phyloP scores from a whole-genome alignment of 1,284 basidiomycete genomes.

The Microbotryomycetes sp. region DNA sequence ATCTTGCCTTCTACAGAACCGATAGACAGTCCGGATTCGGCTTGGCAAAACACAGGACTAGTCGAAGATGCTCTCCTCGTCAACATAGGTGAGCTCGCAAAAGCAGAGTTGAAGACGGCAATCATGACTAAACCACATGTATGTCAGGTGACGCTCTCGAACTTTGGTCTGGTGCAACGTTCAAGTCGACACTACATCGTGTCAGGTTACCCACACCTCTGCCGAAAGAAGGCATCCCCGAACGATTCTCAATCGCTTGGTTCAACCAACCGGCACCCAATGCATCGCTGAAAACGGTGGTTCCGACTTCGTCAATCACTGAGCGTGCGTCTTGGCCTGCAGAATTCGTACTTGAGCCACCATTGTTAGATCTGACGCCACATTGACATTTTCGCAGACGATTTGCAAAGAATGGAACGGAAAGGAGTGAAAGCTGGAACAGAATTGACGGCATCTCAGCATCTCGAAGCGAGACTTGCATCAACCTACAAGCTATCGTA shows the following conservation, averaged over 20 bases:
- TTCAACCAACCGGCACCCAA: conserved; percentile 25
- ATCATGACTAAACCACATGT: too few species aligned
- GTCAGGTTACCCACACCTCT: conserved; percentile 19
- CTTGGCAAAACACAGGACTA: conserved; percentile 22
- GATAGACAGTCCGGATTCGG: conserved; percentile 6
- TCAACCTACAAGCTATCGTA: conserved; percentile 19
- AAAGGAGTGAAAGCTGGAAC: conserved; percentile 24
- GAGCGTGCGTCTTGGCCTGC: conserved; percentile 2
- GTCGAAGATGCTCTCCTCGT: conserved; percentile 24
- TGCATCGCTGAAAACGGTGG: conserved; percentile 22
- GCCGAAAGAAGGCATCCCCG: conserved; percentile 20
- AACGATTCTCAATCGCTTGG: conserved; percentile 28
- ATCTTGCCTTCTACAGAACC: conserved; percentile 21
- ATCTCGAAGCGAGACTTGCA: conserved; percentile 21
- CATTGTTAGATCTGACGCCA: neutral
- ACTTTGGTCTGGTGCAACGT: conserved; percentile 23
- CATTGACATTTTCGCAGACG: neutral
- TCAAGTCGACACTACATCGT: conserved; percentile 31
- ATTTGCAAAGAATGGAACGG: conserved; percentile 23
- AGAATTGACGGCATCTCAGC: conserved; percentile 17
- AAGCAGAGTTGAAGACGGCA: too few species aligned
- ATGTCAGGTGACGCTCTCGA: conserved; percentile 14
- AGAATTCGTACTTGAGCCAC: neutral
- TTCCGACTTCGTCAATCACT: conserved; percentile 21
- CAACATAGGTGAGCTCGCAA: conserved; percentile 18